Evolutionary conservation across 2,329 filamentous ascomycete genomes (phyloP), one percentile per base, ranked within the genome.

Genomic region (Scopulariopsis brevicaulis): DNA sequence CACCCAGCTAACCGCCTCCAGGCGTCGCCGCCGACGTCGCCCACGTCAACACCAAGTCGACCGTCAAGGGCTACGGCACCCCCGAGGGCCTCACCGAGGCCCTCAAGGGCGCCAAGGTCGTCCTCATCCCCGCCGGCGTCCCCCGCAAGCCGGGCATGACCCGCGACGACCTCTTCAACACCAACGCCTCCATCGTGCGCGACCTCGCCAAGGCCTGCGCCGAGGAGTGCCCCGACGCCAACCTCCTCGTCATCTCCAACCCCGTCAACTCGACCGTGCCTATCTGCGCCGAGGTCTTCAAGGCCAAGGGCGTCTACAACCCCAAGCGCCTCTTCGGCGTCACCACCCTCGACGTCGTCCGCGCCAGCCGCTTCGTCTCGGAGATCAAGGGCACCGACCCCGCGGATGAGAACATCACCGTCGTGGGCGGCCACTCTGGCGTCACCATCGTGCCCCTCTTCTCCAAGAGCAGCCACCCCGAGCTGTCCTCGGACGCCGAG

Each of bases 151-250:
- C 94, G 74, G 94, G 94, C 78, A 99, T 99, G 94, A 96, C 89
- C 79, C 92, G 94, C 82, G 94, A 99, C 78, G 93, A 99, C 74
- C 87, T 99, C 64, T 99, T 99, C 91, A 97, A 97, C 86, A 99
- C 93, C 83, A 99, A 99, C 77, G 94, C 94, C 76, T 96, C 90
- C 73, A 99, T 99, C 75, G 94, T 99, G 74, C 92, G 93, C 71
- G 94, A 97, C 77, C 86, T 99, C 65, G 92, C 93, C 79, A 96
- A 96, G 85, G 92, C 91, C 69, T 86, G 85, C 71, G 94, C 94
- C 70, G 85, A 96, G 70, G 83, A 89, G 66, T 83, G 87, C 71
- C 94, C 94, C 69, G 82, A 96, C 64, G 94, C 94, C 76, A 96
- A 96, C 79, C 82, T 97, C 74, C 85, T 97, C 72, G 85, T 99